Evolutionary conservation across 495 filamentous ascomycete species (phyloP).

Genomic region (Podospora conica): DNA sequence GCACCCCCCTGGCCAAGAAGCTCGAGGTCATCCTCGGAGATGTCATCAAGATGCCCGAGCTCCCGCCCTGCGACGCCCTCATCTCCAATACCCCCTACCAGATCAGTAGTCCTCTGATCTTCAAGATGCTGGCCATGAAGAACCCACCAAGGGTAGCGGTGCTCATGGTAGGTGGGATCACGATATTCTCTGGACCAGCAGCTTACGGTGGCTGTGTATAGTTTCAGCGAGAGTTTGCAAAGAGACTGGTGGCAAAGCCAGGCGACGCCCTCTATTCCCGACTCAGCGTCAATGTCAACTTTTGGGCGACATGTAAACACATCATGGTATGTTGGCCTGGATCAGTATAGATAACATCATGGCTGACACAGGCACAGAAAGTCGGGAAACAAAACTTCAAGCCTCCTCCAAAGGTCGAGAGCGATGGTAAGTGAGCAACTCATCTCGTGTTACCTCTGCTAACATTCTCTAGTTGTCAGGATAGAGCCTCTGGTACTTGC

Average conservation of each 20-base stretch:
- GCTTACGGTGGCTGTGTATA: slow-evolving; percentile 5
- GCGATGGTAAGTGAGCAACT: slow-evolving; percentile 57
- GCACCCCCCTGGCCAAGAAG: slow-evolving; percentile 69
- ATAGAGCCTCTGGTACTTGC: slow-evolving; percentile 25
- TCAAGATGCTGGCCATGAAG: slow-evolving; percentile 75
- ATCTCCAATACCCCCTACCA: slow-evolving; percentile 93
- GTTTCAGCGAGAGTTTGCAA: slow-evolving; percentile 34
- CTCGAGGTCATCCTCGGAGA: slow-evolving; percentile 85
- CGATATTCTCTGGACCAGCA: not conserved
- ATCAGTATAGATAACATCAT: not conserved
- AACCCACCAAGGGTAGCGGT: slow-evolving; percentile 69
- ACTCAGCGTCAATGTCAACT: slow-evolving; percentile 85
- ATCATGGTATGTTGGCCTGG: slow-evolving; percentile 46
- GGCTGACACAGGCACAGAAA: slow-evolving; percentile 39
- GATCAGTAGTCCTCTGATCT: slow-evolving; percentile 85
- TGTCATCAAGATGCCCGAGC: slow-evolving; percentile 75
- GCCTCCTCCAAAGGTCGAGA: slow-evolving; percentile 86
- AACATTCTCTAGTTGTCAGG: slow-evolving; percentile 19
- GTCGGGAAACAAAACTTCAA: slow-evolving; percentile 93
- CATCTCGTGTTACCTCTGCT: not conserved
- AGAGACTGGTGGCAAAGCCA: slow-evolving; percentile 27
- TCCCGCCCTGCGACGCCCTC: slow-evolving; percentile 84
- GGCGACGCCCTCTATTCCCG: slow-evolving; percentile 81
- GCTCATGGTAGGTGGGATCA: slow-evolving; percentile 64
- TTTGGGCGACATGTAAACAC: slow-evolving; percentile 83